These are phyloP conservation scores for Podochytrium sp. DNA, from an alignment of 192 early-diverging fungal genomes.

Conservation along the genomic window DNA sequence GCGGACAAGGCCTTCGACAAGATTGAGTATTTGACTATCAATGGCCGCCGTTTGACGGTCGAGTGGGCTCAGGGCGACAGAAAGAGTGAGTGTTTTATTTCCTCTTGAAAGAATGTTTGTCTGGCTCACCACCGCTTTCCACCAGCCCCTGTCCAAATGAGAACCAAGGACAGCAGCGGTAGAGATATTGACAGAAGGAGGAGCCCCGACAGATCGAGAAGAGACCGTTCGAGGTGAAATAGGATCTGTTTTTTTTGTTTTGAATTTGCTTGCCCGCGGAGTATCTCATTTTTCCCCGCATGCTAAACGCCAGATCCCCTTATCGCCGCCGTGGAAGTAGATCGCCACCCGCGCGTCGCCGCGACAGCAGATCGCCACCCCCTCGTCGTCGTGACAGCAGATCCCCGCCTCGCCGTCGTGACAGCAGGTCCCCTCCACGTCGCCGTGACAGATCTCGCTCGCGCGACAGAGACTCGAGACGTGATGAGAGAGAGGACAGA, in stretches of 20 bases:
- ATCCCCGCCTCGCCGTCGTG: too few relatives aligned
- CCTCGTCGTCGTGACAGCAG: not conserved
- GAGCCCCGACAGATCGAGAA: constrained; percentile 9
- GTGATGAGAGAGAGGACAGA: not conserved
- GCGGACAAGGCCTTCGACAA: constrained; percentile 49
- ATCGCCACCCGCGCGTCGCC: too few relatives aligned
- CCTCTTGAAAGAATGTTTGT: not conserved
- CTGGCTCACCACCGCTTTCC: not conserved
- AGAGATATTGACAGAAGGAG: not conserved
- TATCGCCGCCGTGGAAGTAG: too few relatives aligned
- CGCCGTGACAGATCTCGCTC: constrained; percentile 22
- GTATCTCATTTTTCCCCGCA: too few relatives aligned
- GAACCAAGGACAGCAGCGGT: not conserved
- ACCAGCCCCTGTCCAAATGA: constrained; percentile 42
- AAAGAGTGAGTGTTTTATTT: constrained; percentile 36
- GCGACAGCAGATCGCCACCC: too few relatives aligned
- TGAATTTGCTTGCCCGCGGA: too few relatives aligned
- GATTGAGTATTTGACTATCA: constrained; percentile 56
- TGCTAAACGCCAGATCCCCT: too few relatives aligned
- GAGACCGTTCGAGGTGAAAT: too few relatives aligned
- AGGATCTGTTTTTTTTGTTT: too few relatives aligned
- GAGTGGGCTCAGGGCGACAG: constrained; percentile 53
- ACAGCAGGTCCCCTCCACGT: constrained; percentile 12
- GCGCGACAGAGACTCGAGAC: constrained; percentile 22
- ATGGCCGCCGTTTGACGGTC: constrained; percentile 45